Base-by-base conservation (phyloP, 176 grass and related monocot genomes). In the Thinopyrum elongatum region DNA sequence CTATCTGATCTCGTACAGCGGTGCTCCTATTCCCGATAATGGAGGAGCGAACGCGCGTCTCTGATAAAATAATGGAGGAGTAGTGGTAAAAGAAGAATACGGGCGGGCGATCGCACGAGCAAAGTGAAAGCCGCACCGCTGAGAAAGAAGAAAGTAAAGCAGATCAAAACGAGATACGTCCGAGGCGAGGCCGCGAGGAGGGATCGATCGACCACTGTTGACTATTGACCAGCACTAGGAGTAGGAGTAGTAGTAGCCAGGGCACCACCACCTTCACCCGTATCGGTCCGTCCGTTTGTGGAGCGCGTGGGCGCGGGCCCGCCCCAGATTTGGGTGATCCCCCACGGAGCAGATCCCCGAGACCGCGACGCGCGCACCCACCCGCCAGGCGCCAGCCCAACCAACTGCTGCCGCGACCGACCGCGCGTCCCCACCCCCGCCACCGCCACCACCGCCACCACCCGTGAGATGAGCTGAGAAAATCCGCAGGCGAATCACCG, bases 341-440 rank as follows among this genome's bases (percentile, higher is more conserved):
- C 39, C 17, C 49, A 2, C 65, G 0, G 14, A 53, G 21, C 64
- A 25, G 64, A 84, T 84, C 82, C 15, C 21, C 81, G 75, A 15
- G 70, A 70, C 76, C 34, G 70, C 69, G 57, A 89, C 87, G 65
- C 87, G 44, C 72, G 63, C 80, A n/a, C 82, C 82, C 11, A 26
- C 82, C 15, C 15, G 15, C 42, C 36, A 8, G 30, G 30, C 30
- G 7, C 11, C 42, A 46, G 66, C 70, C 46, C 77, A 85, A 58
- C 53, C 53, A 30, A 62, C 83, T 8, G 51, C 51, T 3, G 60
- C 46, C 22, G 69, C 88, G 77, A 69, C 44, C 88, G 77, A 69
- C 44, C 67, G 30, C 41, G 23, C 57, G 22, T 46, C 44, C 44
- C 44, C 30, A 34, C 77, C 33, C 11, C 6, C 22, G 10, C 58